phyloP scores from a whole-genome alignment of 2,329 filamentous ascomycete species.

The Curvularia sp. region DNA sequence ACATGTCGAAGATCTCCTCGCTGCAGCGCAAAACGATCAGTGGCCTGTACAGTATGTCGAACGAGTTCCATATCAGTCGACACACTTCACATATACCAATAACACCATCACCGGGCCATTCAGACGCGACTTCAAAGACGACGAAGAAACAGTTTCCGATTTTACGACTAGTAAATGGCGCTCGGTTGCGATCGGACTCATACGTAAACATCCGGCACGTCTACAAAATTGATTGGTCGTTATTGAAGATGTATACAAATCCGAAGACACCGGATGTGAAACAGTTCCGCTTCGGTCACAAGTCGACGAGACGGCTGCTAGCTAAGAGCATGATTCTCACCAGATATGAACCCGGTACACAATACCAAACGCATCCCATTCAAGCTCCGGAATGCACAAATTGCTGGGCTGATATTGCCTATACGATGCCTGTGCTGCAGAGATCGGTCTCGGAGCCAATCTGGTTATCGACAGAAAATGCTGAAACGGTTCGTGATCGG shows the following conservation, averaged over 20 bases:
- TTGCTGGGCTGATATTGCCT: conserved; percentile 36
- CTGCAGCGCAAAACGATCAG: conserved; percentile 45
- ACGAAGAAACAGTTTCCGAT: conserved; percentile 43
- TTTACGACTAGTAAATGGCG: conserved; percentile 32
- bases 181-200: conserved; percentile 40
- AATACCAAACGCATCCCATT: conserved; percentile 15
- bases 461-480: neutral
- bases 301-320: conserved; percentile 37
- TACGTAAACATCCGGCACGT: conserved; percentile 48
- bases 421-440: conserved; percentile 3
- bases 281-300: conserved; percentile 33
- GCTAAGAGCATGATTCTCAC: conserved; percentile 39
- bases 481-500: neutral
- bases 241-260: conserved; percentile 39
- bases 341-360: conserved; percentile 36
- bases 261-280: conserved; percentile 28
- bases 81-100: conserved; percentile 48
- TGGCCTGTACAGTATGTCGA: conserved; percentile 43
- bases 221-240: conserved; percentile 44
- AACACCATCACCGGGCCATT: conserved; percentile 41
- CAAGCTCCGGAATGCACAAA: conserved; percentile 8
- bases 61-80: conserved; percentile 44
- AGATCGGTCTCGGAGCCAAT: conserved; percentile 11
- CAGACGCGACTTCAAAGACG: conserved; percentile 44
- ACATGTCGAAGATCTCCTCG: conserved; percentile 43